These are phyloP conservation scores for Andrographis paniculata DNA, from an alignment of 305 asterid genomes.

Conservation along the genomic window DNA sequence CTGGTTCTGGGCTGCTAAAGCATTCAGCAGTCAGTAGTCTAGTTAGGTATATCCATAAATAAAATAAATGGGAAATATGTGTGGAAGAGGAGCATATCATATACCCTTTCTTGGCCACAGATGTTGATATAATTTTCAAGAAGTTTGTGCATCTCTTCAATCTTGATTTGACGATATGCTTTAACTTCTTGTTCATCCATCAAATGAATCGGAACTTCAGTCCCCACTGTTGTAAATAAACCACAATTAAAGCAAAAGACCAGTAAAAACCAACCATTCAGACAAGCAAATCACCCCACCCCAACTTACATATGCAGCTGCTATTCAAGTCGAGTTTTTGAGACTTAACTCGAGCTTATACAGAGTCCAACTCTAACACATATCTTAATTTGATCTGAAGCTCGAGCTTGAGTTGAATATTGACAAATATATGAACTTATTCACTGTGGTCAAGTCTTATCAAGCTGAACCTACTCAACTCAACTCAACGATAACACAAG, in stretches of 20 bases:
- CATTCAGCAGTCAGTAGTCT: not conserved
- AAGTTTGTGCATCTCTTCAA: constrained; percentile 42
- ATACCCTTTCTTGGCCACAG: constrained; percentile 73
- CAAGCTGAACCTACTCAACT: too few relatives aligned
- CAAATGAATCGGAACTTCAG: constrained; percentile 43
- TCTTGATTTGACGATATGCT: constrained; percentile 51
- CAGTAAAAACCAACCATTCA: not conserved
- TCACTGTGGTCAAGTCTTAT: too few relatives aligned
- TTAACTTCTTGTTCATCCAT: constrained; percentile 49
- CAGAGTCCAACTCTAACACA: too few relatives aligned
- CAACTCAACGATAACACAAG: too few relatives aligned
- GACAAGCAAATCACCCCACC: not conserved
- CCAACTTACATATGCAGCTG: too few relatives aligned
- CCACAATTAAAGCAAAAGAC: constrained; percentile 22
- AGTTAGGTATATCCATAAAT: too few relatives aligned
- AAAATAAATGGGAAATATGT: constrained; percentile 1
- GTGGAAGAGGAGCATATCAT: constrained; percentile 1
- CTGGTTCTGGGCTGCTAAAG: not conserved
- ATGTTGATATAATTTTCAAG: constrained; percentile 50
- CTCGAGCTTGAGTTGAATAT: too few relatives aligned
- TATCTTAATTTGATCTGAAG: too few relatives aligned
- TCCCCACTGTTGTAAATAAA: constrained; percentile 94
- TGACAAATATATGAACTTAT: too few relatives aligned
- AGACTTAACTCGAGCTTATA: too few relatives aligned
- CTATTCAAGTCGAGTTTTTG: too few relatives aligned